Evolutionary conservation across 2,329 filamentous ascomycete genomes (phyloP).

Genomic region (Pseudocercospora fuligena): DNA sequence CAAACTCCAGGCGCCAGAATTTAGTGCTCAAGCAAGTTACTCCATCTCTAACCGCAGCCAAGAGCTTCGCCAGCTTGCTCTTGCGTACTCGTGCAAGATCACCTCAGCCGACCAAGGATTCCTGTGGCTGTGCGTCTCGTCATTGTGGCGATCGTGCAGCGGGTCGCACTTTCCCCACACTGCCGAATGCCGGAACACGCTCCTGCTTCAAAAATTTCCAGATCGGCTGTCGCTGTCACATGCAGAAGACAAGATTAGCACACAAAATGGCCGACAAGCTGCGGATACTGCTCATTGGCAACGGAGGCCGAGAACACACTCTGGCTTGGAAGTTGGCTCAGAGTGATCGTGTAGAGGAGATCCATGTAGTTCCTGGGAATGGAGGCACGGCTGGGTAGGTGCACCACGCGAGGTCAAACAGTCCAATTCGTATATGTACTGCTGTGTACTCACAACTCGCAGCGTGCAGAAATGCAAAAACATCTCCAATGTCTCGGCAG

Average conservation of each 20-base stretch:
- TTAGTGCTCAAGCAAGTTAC: neutral
- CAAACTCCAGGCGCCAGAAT: slow-evolving; percentile 6
- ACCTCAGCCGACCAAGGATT: neutral
- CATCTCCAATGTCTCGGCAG: slow-evolving; percentile 67
- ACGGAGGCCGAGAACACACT: slow-evolving; percentile 92
- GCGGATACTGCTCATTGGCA: slow-evolving; percentile 84
- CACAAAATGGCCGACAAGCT: slow-evolving; percentile 45
- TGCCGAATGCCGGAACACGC: neutral
- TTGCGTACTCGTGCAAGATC: neutral
- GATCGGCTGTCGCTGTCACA: neutral
- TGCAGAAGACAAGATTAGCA: slow-evolving; percentile 20
- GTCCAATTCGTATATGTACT: slow-evolving; percentile 5
- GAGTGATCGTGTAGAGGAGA: slow-evolving; percentile 76
- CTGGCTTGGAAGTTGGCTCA: slow-evolving; percentile 92
- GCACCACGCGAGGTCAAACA: slow-evolving; percentile 15
- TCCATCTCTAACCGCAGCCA: neutral
- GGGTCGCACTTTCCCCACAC: neutral
- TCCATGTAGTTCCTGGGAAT: slow-evolving; percentile 75
- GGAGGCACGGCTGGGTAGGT: slow-evolving; percentile 72
- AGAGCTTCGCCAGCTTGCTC: neutral
- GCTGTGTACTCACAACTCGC: slow-evolving; percentile 15
- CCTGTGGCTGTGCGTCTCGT: neutral
- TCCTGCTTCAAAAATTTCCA: slow-evolving; percentile 1
- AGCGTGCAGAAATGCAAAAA: slow-evolving; percentile 57
- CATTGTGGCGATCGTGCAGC: neutral